Conservation (phyloP, 805 yeast genomes). For the Priceomyces melissophilus region DNA sequence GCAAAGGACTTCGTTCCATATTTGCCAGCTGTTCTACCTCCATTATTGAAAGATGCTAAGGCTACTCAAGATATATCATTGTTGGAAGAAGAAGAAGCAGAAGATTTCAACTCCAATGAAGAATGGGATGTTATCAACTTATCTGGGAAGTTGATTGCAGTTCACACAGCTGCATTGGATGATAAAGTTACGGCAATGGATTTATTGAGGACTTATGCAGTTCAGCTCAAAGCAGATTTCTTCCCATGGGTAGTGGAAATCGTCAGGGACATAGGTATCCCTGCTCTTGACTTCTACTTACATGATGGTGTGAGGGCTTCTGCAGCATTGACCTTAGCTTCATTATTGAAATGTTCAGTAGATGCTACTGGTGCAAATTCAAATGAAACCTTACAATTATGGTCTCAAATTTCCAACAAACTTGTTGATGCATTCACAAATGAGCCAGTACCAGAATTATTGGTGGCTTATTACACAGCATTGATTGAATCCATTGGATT, state of each 20-base stretch:
- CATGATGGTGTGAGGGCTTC: constrained; percentile 93
- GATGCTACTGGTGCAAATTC: constrained; percentile 55
- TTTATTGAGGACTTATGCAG: constrained; percentile 77
- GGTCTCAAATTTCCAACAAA: constrained; percentile 68
- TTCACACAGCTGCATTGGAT: constrained; percentile 90
- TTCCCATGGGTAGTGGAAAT: constrained; percentile 79
- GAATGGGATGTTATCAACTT: constrained; percentile 94
- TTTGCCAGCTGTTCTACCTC: constrained; percentile 82
- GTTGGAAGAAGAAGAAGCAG: constrained; percentile 85
- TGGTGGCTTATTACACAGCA: constrained; percentile 74
- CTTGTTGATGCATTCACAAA: constrained; percentile 62
- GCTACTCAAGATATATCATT: constrained; percentile 86
- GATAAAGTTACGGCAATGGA: constrained; percentile 94
- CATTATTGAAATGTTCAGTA: constrained; percentile 63
- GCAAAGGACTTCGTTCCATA: constrained; percentile 85
- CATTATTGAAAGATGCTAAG: constrained; percentile 80
- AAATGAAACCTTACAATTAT: constrained; percentile 59
- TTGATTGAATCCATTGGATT: constrained; percentile 62
- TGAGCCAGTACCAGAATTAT: constrained; percentile 82
- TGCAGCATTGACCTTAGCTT: constrained; percentile 83
- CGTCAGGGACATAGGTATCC: constrained; percentile 73
- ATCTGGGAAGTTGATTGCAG: constrained; percentile 90
- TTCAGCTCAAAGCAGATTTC: constrained; percentile 76
- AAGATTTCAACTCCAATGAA: constrained; percentile 75
- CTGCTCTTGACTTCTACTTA: constrained; percentile 85